A percentile compares a stretch with the other conserved stretches of the same genome.
Conservation (phyloP, 106 monocot species). For the Dendrobium officinale region DNA sequence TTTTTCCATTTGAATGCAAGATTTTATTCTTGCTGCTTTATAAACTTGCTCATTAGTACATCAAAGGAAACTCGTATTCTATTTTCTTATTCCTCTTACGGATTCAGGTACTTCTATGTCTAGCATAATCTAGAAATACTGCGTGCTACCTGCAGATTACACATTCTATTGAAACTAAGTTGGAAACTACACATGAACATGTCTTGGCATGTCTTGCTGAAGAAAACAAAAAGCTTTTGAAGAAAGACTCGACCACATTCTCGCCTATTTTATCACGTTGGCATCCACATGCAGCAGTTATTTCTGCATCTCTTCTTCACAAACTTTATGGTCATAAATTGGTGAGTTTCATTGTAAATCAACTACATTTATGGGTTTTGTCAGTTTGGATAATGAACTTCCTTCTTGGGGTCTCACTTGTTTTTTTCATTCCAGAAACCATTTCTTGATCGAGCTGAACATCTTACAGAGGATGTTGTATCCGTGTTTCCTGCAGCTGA, state of each 20-base stretch:
- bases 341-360: conserved; percentile 37
- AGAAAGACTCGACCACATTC: conserved; percentile 70
- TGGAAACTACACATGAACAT: conserved; percentile 60
- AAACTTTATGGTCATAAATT: conserved; percentile 86
- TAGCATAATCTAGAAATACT: neutral
- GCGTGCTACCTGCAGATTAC: conserved; percentile 36
- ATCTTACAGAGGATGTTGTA: conserved; percentile 92
- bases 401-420: neutral
- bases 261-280: conserved; percentile 65
- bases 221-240: conserved; percentile 74
- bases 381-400: neutral
- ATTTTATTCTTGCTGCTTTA: neutral
- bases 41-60: neutral
- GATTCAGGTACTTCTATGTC: neutral
- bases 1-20: neutral
- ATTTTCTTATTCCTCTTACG: neutral
- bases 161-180: conserved; percentile 51
- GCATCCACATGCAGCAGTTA: conserved; percentile 64
- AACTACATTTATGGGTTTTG: neutral
- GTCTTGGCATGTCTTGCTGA: conserved; percentile 76
- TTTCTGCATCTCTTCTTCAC: conserved; percentile 83
- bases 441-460: conserved; percentile 88
- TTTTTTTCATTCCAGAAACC: conserved; percentile 65
- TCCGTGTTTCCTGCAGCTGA: conserved; percentile 87
- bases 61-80: neutral